phyloP scores from a whole-genome alignment of 768 basidiomycete genomes.

The Rhizopogon vulgaris region DNA sequence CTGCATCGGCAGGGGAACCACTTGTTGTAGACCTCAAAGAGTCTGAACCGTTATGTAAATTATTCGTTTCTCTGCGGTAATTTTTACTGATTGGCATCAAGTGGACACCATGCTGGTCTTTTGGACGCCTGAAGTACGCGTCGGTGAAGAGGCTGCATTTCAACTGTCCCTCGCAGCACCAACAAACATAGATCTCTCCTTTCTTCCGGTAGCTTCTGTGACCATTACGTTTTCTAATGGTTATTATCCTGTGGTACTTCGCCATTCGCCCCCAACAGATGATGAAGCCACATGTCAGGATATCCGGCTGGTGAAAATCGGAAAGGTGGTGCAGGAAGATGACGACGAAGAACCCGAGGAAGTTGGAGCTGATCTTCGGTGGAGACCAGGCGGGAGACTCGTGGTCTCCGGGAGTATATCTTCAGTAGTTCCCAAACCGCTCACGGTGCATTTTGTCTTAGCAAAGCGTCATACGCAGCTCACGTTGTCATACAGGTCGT shows the following conservation, averaged over 20 bases:
- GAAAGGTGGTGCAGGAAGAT: slow-evolving; percentile 41
- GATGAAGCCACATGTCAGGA: slow-evolving; percentile 6
- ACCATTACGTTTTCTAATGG: slow-evolving; percentile 52
- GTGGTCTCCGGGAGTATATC: slow-evolving; percentile 58
- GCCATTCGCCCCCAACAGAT: slow-evolving; percentile 29
- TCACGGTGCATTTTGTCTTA: slow-evolving; percentile 42
- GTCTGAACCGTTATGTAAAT: slow-evolving; percentile 57
- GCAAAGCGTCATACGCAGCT: not conserved
- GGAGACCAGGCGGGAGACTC: slow-evolving; percentile 46
- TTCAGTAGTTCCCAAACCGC: slow-evolving; percentile 40
- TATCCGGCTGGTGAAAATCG: slow-evolving; percentile 29
- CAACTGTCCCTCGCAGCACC: slow-evolving; percentile 65
- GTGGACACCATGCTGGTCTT: slow-evolving; percentile 67
- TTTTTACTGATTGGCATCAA: slow-evolving; percentile 23
- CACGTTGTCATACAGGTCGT: slow-evolving; percentile 14
- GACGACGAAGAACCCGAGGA: slow-evolving; percentile 11
- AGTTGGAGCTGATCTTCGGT: slow-evolving; percentile 44
- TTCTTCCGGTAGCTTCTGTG: slow-evolving; percentile 57
- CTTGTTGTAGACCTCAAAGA: slow-evolving; percentile 61
- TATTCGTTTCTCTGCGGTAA: not conserved
- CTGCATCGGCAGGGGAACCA: slow-evolving; percentile 47
- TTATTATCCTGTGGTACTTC: slow-evolving; percentile 44
- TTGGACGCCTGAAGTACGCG: slow-evolving; percentile 57
- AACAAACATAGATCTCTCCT: slow-evolving; percentile 38
- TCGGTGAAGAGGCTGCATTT: slow-evolving; percentile 62